Evolutionary conservation across 1,284 basidiomycete genomes (phyloP), one percentile per base, ranked within the genome.

Genomic region (Ustilago nuda): DNA sequence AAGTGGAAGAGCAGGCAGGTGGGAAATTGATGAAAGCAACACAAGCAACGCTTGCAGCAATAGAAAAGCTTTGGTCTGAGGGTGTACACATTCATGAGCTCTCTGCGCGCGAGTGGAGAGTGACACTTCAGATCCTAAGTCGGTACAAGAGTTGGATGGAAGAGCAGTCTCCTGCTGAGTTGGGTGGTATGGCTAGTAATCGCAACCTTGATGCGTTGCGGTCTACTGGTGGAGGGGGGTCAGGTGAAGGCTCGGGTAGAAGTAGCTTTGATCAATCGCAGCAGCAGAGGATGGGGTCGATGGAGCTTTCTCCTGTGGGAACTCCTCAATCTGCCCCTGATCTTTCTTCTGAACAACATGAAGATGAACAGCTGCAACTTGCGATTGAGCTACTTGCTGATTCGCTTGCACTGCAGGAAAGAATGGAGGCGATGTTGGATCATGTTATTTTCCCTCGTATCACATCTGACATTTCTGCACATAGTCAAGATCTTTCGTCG

Each of bases 91-190:
- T 85, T 8, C 64, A 74, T 30, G 72, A 76, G 55, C 64, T 85
- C 8, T 61, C 64, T 17, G 74, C 79, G 13, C 54, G 83, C 19
- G 71, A 84, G 59, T 84, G 83, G 84, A 68, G 78, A 32, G 68
- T 84, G 27, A 84, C 79, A 30, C 62, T 84, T 33, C 83, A 85
- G 61, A 43, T 85, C 1, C 32, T 84, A 4, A 82, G 80, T 37
- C 64, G 84, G 19, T 85, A 78, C 72, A 75, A 78, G 51, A 79
- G 64, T 9, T 85, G 82, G 82, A 51, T 84, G 3, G 70, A 72
- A 32, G 64, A 68, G 23, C 50, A 60, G 30, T 30, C 60, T 2
- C 70, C 76, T 2, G 37, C 45, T 23, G 73, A 76, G 11, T 27
- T 3, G 13, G 27, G 11, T n/a, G 17, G 39, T n/a, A 8, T 45